Evolutionary conservation across 2,329 filamentous ascomycete genomes (phyloP), one percentile per base, ranked within the genome.

Genomic region (Fusarium torreyae): DNA sequence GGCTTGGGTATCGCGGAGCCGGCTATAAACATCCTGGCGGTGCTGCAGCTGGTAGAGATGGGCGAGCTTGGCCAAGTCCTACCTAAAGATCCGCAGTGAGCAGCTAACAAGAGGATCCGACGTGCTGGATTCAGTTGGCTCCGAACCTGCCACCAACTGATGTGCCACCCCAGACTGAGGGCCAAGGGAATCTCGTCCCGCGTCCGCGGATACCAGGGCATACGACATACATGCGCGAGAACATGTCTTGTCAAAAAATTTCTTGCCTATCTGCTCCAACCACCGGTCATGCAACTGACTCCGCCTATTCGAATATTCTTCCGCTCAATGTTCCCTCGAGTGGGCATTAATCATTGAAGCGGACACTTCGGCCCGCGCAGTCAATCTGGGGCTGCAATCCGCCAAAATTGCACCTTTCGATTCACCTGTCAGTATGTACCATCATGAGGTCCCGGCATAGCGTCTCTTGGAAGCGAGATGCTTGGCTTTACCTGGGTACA

Each of bases 1-100:
- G 51, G 44, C 70, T 61, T 69, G 58, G 59, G 57, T 57, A 55
- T 74, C 73, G 73, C 71, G 73, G 73, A 75, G 74, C 73, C 73
- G 71, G 73, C 70, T 74, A 42, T 54, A 50, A 44, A 66, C 68
- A 75, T 63, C 70, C 73, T 66, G 68, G 68, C 62, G 31, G 34
- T 58, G 51, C 45, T 24, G 24, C 31, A 57, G 34, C 36, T 63
- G 28, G 58, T 48, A 61, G 60, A 59, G 53, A 63, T 56, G 55
- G 45, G 43, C 46, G 54, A 53, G 48, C 48, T 62, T 66, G 50
- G 57, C 63, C 57, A 46, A 45, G 55, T 67, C 60, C 62, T 60
- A 71, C 69, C 64, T 66, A 70, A 63, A 59, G 44, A 73, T 68
- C 68, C 45, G 46, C 57, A 57, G 69, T 69, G 59, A 70, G 58